A percentile compares a stretch with the other conserved stretches of the same genome.
Conservation (phyloP, 768 basidiomycete genomes). For the Boletus pseudopeckii region DNA sequence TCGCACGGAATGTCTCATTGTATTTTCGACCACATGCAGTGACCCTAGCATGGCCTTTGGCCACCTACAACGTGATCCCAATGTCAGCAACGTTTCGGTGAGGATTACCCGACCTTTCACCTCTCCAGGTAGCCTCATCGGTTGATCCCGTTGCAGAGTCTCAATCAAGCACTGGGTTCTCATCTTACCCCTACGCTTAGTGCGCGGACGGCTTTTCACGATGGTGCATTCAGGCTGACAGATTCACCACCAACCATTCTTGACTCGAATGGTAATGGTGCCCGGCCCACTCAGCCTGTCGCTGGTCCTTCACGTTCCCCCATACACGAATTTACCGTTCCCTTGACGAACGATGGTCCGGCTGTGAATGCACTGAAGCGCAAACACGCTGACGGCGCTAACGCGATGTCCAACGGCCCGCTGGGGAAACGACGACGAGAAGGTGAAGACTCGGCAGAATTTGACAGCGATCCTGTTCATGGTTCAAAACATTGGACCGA, state of each 20-base stretch:
- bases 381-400: constrained; percentile 44
- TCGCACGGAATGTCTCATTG: constrained; percentile 12
- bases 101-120: constrained; percentile 29
- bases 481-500: constrained; percentile 86
- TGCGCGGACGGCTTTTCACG: constrained; percentile 32
- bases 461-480: constrained; percentile 39
- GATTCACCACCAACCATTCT: constrained; percentile 33
- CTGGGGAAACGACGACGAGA: constrained; percentile 32
- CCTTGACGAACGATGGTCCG: constrained; percentile 27
- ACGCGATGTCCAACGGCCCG: constrained; percentile 19
- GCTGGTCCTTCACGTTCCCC: constrained; percentile 31
- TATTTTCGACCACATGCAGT: constrained; percentile 35
- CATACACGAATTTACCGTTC: constrained; percentile 32
- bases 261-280: constrained; percentile 23
- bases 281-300: constrained; percentile 27
- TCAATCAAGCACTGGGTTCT: constrained; percentile 58
- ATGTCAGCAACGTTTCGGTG: constrained; percentile 58
- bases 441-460: constrained; percentile 26
- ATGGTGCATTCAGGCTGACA: constrained; percentile 26
- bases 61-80: constrained; percentile 56
- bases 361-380: constrained; percentile 33
- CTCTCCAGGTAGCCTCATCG: constrained; percentile 27
- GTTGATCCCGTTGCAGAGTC: constrained; percentile 37
- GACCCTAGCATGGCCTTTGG: constrained; percentile 61
- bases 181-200: constrained; percentile 43